These are phyloP conservation scores for Rhododendron kiyosumense DNA, from an alignment of 148 eudicot species.

Conservation along the genomic window DNA sequence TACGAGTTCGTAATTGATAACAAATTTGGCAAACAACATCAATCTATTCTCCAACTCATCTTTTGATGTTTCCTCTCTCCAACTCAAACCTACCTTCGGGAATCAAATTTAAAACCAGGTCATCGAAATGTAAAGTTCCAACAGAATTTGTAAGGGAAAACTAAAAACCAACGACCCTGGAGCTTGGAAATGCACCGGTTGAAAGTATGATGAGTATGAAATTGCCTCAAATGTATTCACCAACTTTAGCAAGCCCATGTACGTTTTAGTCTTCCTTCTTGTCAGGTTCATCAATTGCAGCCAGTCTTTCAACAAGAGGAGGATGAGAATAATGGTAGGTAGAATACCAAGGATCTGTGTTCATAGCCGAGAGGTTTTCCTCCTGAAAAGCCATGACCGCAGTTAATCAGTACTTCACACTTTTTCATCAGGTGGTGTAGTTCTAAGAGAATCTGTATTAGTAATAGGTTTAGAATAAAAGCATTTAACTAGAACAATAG, in stretches of 20 bases:
- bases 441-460: neutral
- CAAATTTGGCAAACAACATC: neutral
- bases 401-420: neutral
- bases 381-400: constrained; percentile 46
- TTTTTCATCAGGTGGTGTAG: neutral
- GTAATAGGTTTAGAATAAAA: neutral
- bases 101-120: neutral
- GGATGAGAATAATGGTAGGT: constrained; percentile 97
- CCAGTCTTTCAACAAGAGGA: constrained; percentile 88
- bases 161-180: neutral
- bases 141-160: neutral
- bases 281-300: constrained; percentile 65
- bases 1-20: neutral
- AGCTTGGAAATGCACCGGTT: neutral
- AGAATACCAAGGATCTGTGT: constrained; percentile 97
- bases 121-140: neutral
- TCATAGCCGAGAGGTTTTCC: constrained; percentile 93
- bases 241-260: neutral
- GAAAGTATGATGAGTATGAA: neutral
- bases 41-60: neutral
- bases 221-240: neutral
- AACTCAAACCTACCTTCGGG: neutral
- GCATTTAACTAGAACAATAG: neutral
- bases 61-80: neutral
- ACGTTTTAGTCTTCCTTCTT: constrained; percentile 57